These are phyloP conservation scores for Lolium multiflorum DNA, from an alignment of 176 grass and related monocot genomes.

Conservation along the genomic window DNA sequence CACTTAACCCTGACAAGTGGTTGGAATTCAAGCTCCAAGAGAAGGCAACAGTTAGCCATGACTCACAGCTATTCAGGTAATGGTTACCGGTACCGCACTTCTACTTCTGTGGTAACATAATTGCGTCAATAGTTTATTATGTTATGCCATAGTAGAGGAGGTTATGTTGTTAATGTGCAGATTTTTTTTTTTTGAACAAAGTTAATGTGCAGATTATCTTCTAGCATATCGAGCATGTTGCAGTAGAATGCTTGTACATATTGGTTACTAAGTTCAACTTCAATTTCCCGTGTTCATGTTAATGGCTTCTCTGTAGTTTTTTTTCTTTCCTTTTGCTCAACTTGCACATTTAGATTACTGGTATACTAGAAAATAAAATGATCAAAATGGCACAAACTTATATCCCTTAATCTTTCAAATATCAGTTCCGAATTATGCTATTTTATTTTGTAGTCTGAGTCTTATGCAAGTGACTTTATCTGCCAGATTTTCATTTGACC, in stretches of 20 bases:
- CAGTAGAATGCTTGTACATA: constrained; percentile 7
- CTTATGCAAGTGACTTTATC: constrained; percentile 40
- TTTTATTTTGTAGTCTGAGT: not conserved
- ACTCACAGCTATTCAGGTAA: constrained; percentile 88
- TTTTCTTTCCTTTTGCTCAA: not conserved
- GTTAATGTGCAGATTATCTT: constrained; percentile 13
- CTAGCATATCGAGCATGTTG: not conserved
- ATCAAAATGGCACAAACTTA: not conserved
- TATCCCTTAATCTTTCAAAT: not conserved
- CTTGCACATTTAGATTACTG: not conserved
- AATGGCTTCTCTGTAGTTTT: not conserved
- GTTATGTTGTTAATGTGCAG: not conserved
- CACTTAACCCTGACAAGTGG: constrained; percentile 97
- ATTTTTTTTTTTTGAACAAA: no score
- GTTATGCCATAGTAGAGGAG: not conserved
- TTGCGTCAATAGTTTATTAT: constrained; percentile 26
- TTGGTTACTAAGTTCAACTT: constrained; percentile 14
- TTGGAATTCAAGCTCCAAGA: constrained; percentile 93
- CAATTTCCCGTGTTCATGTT: not conserved
- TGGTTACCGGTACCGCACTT: not conserved
- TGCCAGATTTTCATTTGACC: constrained; percentile 92
- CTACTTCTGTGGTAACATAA: not conserved
- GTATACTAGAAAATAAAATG: not conserved
- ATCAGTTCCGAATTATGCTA: not conserved
- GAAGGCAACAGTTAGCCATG: constrained; percentile 86